Evolutionary conservation across 257 asterid genomes (phyloP), one percentile per base, ranked within the genome.

Genomic region (Rubia yunnanensis): DNA sequence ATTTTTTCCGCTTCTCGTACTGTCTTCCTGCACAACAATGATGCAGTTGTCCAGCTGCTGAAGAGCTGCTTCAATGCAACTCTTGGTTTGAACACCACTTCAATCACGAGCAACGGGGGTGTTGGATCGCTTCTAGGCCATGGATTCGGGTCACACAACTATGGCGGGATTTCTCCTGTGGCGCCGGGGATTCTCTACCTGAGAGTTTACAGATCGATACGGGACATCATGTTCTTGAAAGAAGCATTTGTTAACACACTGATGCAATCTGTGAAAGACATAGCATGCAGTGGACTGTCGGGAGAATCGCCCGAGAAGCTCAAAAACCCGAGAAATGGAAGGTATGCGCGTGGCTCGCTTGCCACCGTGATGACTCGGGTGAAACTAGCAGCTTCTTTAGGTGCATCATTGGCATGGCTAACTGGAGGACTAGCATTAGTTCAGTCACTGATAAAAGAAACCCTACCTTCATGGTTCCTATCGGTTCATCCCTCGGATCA

Each of bases 1-100:
- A 87, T 85, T 65, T 92, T 92, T 55, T 92, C 99, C 22, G 95
- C 97, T 63, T 92, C 99, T 26, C 85, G 99, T 14, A 92, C 99
- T 0, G 97, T 89, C 74, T 92, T 92, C 80, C 90, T 92, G 2
- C 96, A 87, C 82, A 89, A 92, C 84, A 84, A 87, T 7, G 86
- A 87, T 38, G 95, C 99, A 1, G 95, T 84, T 20, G 82, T 89
- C 74, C 99, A 89, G 83, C 94, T 92, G 72, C 96, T 92, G 30
- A 73, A 78, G 52, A 84, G 95, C 78, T 92, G 99, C 75, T 86
- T 92, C 76, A 72, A 80, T 62, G 81, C 89, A 65, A 72, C 84
- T 22, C 86, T 89, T 41, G 95, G 96, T 57, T 76, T 84, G 67
- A 85, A 76, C 77, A 55, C 72, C 58, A 72, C 78, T 77, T 74